Base-by-base conservation (phyloP, 371 early-diverging fungal genomes). In the Mucor velutinosus region DNA sequence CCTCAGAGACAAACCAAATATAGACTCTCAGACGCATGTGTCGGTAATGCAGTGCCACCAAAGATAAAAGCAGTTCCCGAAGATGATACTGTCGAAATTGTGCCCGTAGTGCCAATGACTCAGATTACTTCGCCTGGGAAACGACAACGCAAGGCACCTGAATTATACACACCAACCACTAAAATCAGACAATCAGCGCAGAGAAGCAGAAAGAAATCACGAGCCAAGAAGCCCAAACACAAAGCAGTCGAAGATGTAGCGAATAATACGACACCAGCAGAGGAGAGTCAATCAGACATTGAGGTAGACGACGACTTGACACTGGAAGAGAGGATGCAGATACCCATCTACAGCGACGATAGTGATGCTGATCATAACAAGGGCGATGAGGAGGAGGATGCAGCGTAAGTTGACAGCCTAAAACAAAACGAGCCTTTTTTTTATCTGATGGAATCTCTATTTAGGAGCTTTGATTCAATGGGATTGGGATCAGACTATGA, bases 1-100 rank as follows among this genome's bases (percentile, higher is more conserved):
- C 58, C 72, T 25, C 79, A 79, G 12, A 74, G 80, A 32, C 78
- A 80, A 55, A 77, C 84, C 17, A 74, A 75, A 41, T 84, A 84
- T 67, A 78, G 76, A 19, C 80, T 84, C 59, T 69, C 84, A 11
- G 75, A 80, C 21, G 68, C 64, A 17, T 76, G 81, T 0, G 15
- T 84, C 32, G 78, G 78, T 57, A 80, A 80, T 12, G 80, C 69
- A 0, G 32, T 59, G 19, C 62, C 73, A 39, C 77, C 82, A n/a
- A 67, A 62, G 17, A 60, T 56, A 11, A 73, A 70, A 56, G 75
- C 72, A n/a, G 73, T 83, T 43, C 83, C 83, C 39, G 8, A 37
- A 37, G 83, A 83, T 56, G 76, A 80, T 45, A 77, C 80, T 15
- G 77, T 83, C 37, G 67, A 73, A 25, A 69, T 80, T 14, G 75